These are phyloP conservation scores for Bisporella sp. DNA, from an alignment of 2,329 filamentous ascomycete genomes.

Conservation along the genomic window DNA sequence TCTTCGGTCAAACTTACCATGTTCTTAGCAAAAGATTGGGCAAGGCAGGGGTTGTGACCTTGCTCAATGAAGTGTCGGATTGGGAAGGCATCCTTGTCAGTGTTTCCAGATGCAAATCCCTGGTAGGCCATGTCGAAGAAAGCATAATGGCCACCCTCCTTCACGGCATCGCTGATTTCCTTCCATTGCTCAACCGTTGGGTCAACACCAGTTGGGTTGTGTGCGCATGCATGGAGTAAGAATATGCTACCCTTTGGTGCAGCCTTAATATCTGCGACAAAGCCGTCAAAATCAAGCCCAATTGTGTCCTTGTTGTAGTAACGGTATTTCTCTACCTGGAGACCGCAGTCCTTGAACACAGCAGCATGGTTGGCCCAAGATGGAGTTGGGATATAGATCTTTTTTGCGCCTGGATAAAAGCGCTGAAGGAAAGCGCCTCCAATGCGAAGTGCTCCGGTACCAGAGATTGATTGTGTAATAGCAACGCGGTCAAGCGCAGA, in stretches of 20 bases:
- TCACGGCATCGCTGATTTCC: slow-evolving; percentile 80
- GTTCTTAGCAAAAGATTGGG: slow-evolving; percentile 98
- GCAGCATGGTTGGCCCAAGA: slow-evolving; percentile 98
- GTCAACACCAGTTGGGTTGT: slow-evolving; percentile 97
- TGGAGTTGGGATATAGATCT: slow-evolving; percentile 91
- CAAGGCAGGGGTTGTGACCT: slow-evolving; percentile 81
- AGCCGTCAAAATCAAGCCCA: slow-evolving; percentile 91
- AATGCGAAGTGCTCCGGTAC: slow-evolving; percentile 91
- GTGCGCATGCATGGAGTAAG: slow-evolving; percentile 92
- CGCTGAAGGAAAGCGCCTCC: slow-evolving; percentile 88
- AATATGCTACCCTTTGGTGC: slow-evolving; percentile 84
- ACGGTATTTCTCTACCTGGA: slow-evolving; percentile 89
- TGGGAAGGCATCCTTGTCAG: slow-evolving; percentile 87
- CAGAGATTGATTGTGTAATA: slow-evolving; percentile 97
- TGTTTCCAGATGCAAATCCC: slow-evolving; percentile 90
- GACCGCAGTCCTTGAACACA: slow-evolving; percentile 87
- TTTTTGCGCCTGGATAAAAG: slow-evolving; percentile 87
- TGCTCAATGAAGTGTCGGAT: slow-evolving; percentile 88
- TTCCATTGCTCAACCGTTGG: slow-evolving; percentile 89
- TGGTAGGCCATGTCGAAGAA: slow-evolving; percentile 99
- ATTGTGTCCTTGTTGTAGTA: slow-evolving; percentile 99
- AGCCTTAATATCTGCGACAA: slow-evolving; percentile 83
- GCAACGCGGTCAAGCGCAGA: slow-evolving; percentile 71
- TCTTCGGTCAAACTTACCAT: slow-evolving; percentile 55
- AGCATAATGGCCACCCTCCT: slow-evolving; percentile 79